These are phyloP conservation scores for Colletotrichum sp. DNA, from an alignment of 2,329 filamentous ascomycete species.

Conservation along the genomic window DNA sequence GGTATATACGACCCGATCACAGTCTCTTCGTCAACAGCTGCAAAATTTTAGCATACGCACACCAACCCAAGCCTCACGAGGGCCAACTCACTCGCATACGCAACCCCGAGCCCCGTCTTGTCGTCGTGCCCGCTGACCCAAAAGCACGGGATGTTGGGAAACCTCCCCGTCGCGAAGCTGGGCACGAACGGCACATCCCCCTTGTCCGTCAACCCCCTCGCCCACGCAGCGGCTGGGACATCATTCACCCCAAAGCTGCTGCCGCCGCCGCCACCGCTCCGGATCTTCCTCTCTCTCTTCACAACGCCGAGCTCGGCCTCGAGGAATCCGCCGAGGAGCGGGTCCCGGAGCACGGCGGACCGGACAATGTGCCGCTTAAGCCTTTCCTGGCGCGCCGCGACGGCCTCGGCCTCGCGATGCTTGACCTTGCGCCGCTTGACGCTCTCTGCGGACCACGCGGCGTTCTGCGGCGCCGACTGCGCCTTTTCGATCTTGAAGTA, in stretches of 20 bases:
- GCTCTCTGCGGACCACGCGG: conserved; percentile 61
- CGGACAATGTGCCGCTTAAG: conserved; percentile 44
- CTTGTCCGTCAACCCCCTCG: conserved; percentile 40
- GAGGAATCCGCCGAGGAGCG: conserved; percentile 37
- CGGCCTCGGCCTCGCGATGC: conserved; percentile 38
- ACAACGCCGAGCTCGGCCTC: conserved; percentile 35
- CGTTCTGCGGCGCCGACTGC: conserved; percentile 52
- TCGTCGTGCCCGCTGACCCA: conserved; percentile 43
- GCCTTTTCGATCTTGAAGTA: conserved; percentile 72
- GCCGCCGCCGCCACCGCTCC: background rate
- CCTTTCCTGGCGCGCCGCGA: conserved; percentile 29
- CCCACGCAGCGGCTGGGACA: conserved; percentile 40
- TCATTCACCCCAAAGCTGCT: conserved; percentile 25
- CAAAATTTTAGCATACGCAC: conserved; percentile 11
- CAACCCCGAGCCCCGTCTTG: conserved; percentile 44
- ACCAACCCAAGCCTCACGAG: background rate
- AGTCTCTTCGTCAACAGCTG: conserved; percentile 37
- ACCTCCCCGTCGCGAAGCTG: conserved; percentile 28
- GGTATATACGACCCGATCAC: conserved; percentile 47
- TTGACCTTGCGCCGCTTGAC: conserved; percentile 61
- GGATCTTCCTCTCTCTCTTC: conserved; percentile 20
- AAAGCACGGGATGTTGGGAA: conserved; percentile 42
- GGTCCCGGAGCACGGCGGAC: conserved; percentile 30
- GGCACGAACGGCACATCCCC: conserved; percentile 42
- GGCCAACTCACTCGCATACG: conserved; percentile 48